Base-by-base conservation (phyloP, 2,329 filamentous ascomycete species). In the Penicillium verrucosum region DNA sequence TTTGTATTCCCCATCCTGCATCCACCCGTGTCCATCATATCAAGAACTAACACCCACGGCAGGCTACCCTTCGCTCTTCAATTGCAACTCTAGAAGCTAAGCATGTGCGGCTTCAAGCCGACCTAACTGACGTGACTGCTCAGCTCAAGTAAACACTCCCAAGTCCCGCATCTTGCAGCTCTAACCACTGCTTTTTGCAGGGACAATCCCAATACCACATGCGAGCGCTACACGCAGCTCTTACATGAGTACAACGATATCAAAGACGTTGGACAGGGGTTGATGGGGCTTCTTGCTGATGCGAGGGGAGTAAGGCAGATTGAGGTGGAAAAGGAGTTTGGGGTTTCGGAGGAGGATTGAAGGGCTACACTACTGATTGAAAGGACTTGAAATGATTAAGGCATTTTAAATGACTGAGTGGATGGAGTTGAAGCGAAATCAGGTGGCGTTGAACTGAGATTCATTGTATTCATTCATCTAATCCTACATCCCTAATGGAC, bases 221-320 rank as follows among this genome's bases (percentile, higher is more conserved):
- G 88, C 50, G 81, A 84, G 52, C 75, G 76, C 32, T 87, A 89
- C 68, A 89, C 89, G 66, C 79, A 79, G 57, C 75, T 86, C 4
- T 76, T 90, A 32, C 86, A 89, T 61, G 77, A 83, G 56, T 90
- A 89, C 73, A 90, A 90, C 65, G 86, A 89, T 69, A 84, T 89
- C 64, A 85, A 86, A 60, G 87, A 90, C 69, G 77, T 88, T 8
- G 87, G 83, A 0, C 81, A 85, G 65, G 86, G 85, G 0, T 67
- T 90, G 30, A 80, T 89, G 73, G 85, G 85, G 0, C 72, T 89
- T 64, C 83, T 89, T 68, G 87, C 87, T 4, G 87, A 90, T 57
- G 78, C 81, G 59, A 75, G 85, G 41, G 85, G 85, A 9, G 78
- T 83, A 43, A 76, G 83, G 54, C 78, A 84, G 51, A 60, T 70